Evolutionary conservation across 1,139 yeast species (phyloP).

Genomic region (Meyerozyma smithsonii): DNA sequence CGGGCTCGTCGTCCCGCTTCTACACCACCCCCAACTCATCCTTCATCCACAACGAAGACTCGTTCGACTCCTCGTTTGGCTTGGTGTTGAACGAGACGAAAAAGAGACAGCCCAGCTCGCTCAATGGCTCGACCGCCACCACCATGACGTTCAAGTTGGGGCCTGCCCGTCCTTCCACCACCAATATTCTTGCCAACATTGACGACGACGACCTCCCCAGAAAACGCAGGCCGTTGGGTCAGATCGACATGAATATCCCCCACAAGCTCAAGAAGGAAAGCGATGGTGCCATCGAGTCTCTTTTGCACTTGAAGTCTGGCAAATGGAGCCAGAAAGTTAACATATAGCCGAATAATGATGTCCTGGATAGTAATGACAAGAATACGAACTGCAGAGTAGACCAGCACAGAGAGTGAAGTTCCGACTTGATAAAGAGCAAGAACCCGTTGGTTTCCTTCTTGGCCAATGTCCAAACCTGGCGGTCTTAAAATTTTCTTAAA

Average conservation of each 20-base stretch:
- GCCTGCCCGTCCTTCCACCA: slow-evolving; percentile 16
- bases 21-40: slow-evolving; percentile 18
- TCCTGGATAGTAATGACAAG: no score
- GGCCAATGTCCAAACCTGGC: no score
- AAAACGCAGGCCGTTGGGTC: slow-evolving; percentile 29
- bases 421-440: no score
- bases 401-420: no score
- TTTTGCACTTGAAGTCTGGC: slow-evolving; percentile 40
- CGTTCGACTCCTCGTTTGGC: slow-evolving; percentile 18
- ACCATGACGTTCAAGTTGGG: slow-evolving; percentile 42
- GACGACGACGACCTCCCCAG: slow-evolving; percentile 12
- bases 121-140: slow-evolving; percentile 28
- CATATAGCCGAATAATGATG: slow-evolving; percentile 5
- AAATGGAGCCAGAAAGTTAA: slow-evolving; percentile 23
- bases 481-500: no score
- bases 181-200: slow-evolving; percentile 8
- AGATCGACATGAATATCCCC: slow-evolving; percentile 15
- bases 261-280: slow-evolving; percentile 17
- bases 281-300: slow-evolving; percentile 30
- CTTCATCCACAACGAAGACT: slow-evolving; percentile 13
- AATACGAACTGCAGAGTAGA: no score
- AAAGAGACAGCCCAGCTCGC: slow-evolving; percentile 34
- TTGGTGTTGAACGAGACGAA: slow-evolving; percentile 32
- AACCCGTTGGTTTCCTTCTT: no score
- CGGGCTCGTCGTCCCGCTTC: slow-evolving; percentile 12